These are phyloP conservation scores for Boletus insuetus DNA, from an alignment of 768 basidiomycete genomes.

Conservation along the genomic window DNA sequence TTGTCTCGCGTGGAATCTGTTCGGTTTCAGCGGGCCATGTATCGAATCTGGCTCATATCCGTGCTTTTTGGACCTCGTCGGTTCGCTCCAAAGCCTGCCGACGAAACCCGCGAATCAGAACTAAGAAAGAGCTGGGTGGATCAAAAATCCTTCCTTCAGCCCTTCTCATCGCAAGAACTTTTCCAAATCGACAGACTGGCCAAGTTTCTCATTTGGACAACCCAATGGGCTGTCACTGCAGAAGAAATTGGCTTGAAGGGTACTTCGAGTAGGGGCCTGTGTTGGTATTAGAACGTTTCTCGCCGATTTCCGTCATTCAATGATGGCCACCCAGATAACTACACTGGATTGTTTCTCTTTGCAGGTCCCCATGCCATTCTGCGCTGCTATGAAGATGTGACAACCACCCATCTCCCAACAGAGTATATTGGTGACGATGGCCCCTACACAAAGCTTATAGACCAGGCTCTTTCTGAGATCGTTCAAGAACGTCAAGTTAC, in stretches of 20 bases:
- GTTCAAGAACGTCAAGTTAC: background rate
- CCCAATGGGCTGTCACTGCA: background rate
- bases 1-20: constrained; percentile 31
- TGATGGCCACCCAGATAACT: background rate
- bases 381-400: constrained; percentile 4
- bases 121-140: background rate
- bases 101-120: background rate
- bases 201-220: background rate
- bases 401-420: background rate
- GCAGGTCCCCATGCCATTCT: constrained; percentile 9
- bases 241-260: background rate
- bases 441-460: background rate
- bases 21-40: constrained; percentile 29
- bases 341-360: constrained; percentile 4
- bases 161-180: constrained; percentile 2
- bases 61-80: constrained; percentile 7
- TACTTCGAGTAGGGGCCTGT: background rate
- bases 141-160: background rate
- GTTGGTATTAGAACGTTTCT: background rate
- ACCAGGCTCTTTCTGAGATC: background rate
- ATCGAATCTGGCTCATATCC: constrained; percentile 27
- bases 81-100: background rate
- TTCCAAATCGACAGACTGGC: background rate
- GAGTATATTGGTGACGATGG: background rate
- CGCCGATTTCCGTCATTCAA: background rate